Conservation (phyloP, 768 basidiomycete genomes). For the Tremella fuciformis region DNA sequence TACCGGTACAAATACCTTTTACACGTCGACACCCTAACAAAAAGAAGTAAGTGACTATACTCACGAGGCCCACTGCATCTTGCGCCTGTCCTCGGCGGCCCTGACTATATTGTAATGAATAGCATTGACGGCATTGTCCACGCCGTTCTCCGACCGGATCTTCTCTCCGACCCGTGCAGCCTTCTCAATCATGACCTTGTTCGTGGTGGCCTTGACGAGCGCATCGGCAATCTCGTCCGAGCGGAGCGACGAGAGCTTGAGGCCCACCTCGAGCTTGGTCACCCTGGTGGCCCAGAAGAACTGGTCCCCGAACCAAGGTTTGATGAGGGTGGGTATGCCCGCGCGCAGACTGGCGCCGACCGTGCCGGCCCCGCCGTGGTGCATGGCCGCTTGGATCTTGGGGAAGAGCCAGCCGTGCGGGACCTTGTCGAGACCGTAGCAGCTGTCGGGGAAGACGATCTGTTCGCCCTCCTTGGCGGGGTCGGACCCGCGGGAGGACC, state of each 20-base stretch:
- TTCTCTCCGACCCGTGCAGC: constrained; percentile 57
- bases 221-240: constrained; percentile 59
- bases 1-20: too few species aligned
- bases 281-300: constrained; percentile 58
- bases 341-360: constrained; percentile 65
- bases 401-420: constrained; percentile 60
- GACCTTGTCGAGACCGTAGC: constrained; percentile 60
- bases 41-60: background rate
- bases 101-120: constrained; percentile 60
- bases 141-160: constrained; percentile 60
- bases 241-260: constrained; percentile 58
- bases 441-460: constrained; percentile 55
- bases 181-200: constrained; percentile 63
- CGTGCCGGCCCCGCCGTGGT: constrained; percentile 71
- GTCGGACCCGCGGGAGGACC: constrained; percentile 59
- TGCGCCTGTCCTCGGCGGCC: constrained; percentile 42
- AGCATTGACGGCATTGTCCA: constrained; percentile 59
- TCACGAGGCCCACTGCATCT: constrained; percentile 36
- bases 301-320: constrained; percentile 64
- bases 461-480: constrained; percentile 52
- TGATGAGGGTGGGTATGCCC: constrained; percentile 66
- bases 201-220: constrained; percentile 60
- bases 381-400: constrained; percentile 61
- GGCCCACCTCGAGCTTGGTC: constrained; percentile 62
- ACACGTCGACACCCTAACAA: too few species aligned